Conservation (phyloP, 768 basidiomycete species). For the Coprinopsis sp. region DNA sequence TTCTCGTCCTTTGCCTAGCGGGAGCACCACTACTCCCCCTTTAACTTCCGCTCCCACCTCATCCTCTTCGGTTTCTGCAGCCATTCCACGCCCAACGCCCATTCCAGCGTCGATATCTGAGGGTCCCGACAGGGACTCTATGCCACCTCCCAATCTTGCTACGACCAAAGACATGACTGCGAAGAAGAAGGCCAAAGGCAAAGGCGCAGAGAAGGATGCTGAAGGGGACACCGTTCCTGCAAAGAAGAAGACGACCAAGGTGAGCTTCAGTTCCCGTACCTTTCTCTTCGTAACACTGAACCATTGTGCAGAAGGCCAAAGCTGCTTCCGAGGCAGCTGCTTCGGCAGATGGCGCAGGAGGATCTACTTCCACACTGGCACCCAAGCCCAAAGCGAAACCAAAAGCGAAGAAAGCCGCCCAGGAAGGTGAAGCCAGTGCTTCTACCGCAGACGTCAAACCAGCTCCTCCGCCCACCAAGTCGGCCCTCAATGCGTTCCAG, state of each 20-base stretch:
- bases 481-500: conserved; percentile 14
- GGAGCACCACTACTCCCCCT: background rate
- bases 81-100: conserved; percentile 11
- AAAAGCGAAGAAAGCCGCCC: background rate
- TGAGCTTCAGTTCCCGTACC: conserved; percentile 17
- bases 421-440: conserved; percentile 12
- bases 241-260: conserved; percentile 44
- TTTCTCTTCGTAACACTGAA: conserved; percentile 9
- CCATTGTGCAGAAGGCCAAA: conserved; percentile 17
- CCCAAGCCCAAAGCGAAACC: too few relatives aligned
- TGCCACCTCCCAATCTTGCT: conserved; percentile 46
- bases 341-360: conserved; percentile 4
- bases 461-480: conserved; percentile 6
- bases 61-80: conserved; percentile 4
- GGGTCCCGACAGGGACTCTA: conserved; percentile 49
- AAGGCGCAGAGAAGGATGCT: conserved; percentile 24
- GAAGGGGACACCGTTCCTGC: conserved; percentile 17
- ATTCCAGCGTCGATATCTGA: conserved; percentile 18
- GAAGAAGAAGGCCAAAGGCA: background rate
- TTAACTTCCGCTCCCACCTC: conserved; percentile 10
- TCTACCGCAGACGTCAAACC: conserved; percentile 12
- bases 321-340: conserved; percentile 14
- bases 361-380: background rate
- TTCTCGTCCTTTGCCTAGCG: too few relatives aligned
- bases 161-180: background rate